Evolutionary conservation across 2,329 filamentous ascomycete species (phyloP).

Genomic region (Fusarium vanettenii): DNA sequence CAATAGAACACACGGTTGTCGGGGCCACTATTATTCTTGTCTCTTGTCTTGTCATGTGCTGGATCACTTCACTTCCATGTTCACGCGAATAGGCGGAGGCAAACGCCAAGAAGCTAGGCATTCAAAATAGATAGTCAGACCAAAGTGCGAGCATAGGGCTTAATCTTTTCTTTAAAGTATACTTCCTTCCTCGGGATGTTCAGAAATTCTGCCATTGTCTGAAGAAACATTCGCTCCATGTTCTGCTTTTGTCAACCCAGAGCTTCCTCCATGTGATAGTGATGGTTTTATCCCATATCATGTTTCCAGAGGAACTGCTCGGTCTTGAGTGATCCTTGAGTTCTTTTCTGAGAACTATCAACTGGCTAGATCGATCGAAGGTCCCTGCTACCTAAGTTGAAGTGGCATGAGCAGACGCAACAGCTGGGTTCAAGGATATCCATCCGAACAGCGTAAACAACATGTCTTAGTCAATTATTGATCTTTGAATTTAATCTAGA

Average conservation of each 20-base stretch:
- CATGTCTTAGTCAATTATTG: neutral
- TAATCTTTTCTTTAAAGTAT: too few relatives aligned
- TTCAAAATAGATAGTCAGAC: neutral
- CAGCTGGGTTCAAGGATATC: neutral
- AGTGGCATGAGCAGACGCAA: neutral
- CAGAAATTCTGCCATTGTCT: neutral
- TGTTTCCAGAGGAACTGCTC: neutral
- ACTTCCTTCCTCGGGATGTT: neutral
- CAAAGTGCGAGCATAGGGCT: neutral
- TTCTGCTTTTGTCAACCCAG: neutral
- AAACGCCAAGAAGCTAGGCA: neutral
- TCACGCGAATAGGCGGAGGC: neutral
- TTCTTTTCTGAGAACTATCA: neutral
- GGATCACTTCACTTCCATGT: neutral
- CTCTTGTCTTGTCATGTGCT: neutral
- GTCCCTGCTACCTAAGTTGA: neutral
- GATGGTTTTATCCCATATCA: neutral
- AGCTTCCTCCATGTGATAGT: neutral
- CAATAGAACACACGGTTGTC: neutral
- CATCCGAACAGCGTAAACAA: neutral
- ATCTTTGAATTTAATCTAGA: neutral
- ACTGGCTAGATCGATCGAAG: neutral
- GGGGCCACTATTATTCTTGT: neutral
- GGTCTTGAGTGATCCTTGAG: neutral
- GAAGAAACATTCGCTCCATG: neutral